A percentile compares a stretch with the other conserved stretches of the same genome.
These are phyloP conservation scores for Debaryomyces subglobosus DNA, from an alignment of 1,139 yeast genomes.

Conservation along the genomic window DNA sequence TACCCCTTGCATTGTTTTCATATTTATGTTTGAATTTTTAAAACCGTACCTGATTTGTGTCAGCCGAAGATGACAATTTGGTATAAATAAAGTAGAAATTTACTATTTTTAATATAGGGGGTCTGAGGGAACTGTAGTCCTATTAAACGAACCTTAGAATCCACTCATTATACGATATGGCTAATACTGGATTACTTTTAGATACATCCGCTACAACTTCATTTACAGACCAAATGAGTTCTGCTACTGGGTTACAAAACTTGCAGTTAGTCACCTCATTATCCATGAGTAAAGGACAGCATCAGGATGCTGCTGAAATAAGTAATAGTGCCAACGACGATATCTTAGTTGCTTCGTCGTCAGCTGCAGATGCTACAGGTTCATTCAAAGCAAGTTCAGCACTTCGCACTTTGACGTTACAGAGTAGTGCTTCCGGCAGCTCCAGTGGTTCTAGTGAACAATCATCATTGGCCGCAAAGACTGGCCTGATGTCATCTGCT, in stretches of 20 bases:
- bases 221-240: not conserved
- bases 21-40: not conserved
- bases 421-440: not conserved
- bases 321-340: conserved; percentile 8
- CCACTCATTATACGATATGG: not conserved
- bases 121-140: not conserved
- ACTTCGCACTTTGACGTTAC: conserved; percentile 10
- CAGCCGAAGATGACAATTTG: not conserved
- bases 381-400: conserved; percentile 11
- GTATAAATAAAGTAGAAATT: not conserved
- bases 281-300: not conserved
- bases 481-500: not conserved
- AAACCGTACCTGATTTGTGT: conserved; percentile 1
- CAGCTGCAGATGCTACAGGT: conserved; percentile 8
- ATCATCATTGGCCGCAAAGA: not conserved
- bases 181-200: conserved; percentile 1
- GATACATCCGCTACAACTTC: conserved; percentile 2
- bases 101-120: not conserved
- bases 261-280: conserved; percentile 10
- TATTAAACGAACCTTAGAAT: not conserved
- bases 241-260: conserved; percentile 3
- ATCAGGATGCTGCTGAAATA: conserved; percentile 1
- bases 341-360: conserved; percentile 6
- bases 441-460: not conserved
- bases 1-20: conserved; percentile 9